Percentiles rank a stretch among this genome's conserved stretches.
Conservation (phyloP, 768 basidiomycete species). For the Heimioporus sp. region DNA sequence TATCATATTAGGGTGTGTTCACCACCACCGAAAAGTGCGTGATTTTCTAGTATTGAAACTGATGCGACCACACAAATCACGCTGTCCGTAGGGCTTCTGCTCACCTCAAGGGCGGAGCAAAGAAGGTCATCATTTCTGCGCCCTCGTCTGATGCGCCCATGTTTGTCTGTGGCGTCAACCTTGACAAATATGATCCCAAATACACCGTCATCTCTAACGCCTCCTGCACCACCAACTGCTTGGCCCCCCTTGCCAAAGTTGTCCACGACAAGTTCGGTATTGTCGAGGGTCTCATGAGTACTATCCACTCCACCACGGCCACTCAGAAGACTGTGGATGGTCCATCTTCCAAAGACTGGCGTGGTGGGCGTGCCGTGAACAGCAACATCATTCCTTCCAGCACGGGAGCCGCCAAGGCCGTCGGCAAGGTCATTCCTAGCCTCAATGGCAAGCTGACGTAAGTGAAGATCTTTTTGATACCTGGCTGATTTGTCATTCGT, state of each 20-base stretch:
- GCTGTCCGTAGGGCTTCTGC: constrained; percentile 62
- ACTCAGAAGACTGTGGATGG: constrained; percentile 96
- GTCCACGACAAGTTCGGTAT: constrained; percentile 97
- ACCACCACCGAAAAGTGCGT: constrained; percentile 86
- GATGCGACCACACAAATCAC: constrained; percentile 1
- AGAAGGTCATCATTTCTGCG: constrained; percentile 99
- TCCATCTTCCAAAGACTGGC: constrained; percentile 95
- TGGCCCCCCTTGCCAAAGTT: constrained; percentile 98
- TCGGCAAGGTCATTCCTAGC: constrained; percentile 94
- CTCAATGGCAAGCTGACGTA: constrained; percentile 98
- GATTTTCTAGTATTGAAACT: constrained; percentile 7
- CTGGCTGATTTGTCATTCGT: neutral
- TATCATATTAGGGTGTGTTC: constrained; percentile 77
- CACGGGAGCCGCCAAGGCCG: constrained; percentile 98
- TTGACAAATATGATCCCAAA: constrained; percentile 86
- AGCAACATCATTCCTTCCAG: constrained; percentile 99
- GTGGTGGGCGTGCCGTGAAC: constrained; percentile 92
- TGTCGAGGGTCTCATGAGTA: constrained; percentile 97
- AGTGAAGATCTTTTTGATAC: constrained; percentile 22
- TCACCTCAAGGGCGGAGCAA: constrained; percentile 97
- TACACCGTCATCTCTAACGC: constrained; percentile 97
- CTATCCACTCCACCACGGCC: constrained; percentile 95
- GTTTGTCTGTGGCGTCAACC: constrained; percentile 95
- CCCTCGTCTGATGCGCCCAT: constrained; percentile 97
- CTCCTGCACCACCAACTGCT: constrained; percentile 99